Evolutionary conservation across 257 asterid genomes (phyloP).

Genomic region (Solanum etuberosum): DNA sequence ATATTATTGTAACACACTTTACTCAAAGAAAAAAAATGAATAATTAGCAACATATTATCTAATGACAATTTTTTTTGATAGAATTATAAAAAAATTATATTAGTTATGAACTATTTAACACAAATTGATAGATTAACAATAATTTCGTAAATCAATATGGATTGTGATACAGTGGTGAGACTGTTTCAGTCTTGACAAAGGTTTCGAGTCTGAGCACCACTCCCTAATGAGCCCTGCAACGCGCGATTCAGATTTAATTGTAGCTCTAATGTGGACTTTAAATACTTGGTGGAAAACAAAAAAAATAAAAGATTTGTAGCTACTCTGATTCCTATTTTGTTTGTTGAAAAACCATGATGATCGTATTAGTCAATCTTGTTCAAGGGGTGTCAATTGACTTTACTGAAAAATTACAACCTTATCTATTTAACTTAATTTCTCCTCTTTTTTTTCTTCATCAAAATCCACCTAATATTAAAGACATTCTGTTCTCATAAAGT

Average conservation of each 20-base stretch:
- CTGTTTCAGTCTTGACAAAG: background rate
- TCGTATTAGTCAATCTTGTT: background rate
- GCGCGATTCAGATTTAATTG: no score
- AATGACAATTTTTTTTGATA: background rate
- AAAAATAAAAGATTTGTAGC: background rate
- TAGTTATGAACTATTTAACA: background rate
- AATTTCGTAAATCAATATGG: no score
- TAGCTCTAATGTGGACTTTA: background rate
- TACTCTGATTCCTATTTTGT: background rate
- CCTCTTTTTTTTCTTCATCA: background rate
- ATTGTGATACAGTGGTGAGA: background rate
- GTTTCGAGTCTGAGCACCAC: background rate
- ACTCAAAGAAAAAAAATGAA: background rate
- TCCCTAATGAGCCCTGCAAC: background rate
- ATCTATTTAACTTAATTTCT: no score
- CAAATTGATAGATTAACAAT: background rate
- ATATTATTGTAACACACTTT: background rate
- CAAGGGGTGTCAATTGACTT: background rate
- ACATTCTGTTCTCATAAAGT: background rate
- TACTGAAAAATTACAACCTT: background rate
- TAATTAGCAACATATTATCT: background rate
- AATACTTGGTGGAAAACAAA: no score
- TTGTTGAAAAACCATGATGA: background rate
- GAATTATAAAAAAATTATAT: accelerated
- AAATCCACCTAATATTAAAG: background rate